A percentile compares a stretch with the other conserved stretches of the same genome.
phyloP scores from a whole-genome alignment of 2,329 filamentous ascomycete genomes.

The Xylariaceae sp. region DNA sequence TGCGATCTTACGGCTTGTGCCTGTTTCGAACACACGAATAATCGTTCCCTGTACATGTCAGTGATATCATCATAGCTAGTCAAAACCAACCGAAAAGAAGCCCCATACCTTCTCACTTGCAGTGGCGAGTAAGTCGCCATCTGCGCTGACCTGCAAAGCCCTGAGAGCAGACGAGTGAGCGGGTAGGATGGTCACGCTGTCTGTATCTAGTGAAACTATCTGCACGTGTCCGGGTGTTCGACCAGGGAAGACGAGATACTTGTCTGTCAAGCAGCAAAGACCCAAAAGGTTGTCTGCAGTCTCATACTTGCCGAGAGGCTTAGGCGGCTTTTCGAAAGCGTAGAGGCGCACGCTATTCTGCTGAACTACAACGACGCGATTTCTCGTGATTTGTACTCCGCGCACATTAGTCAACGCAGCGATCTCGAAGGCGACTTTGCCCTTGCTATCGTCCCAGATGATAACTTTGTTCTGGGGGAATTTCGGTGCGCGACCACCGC shows the following conservation, averaged over 20 bases:
- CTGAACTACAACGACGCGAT: constrained; percentile 76
- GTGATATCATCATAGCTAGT: too few relatives aligned
- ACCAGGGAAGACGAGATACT: constrained; percentile 81
- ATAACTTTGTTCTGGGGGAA: constrained; percentile 88
- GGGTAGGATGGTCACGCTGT: constrained; percentile 88
- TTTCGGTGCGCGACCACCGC: constrained; percentile 80
- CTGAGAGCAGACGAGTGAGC: constrained; percentile 79
- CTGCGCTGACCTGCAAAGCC: constrained; percentile 74
- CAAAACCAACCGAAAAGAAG: neutral
- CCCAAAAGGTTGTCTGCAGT: constrained; percentile 83
- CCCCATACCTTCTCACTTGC: constrained; percentile 71
- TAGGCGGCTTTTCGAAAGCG: constrained; percentile 69
- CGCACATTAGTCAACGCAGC: constrained; percentile 78
- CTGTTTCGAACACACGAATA: constrained; percentile 79
- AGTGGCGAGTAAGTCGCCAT: constrained; percentile 80
- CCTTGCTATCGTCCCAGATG: constrained; percentile 87
- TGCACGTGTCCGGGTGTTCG: constrained; percentile 85
- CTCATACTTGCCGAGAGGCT: constrained; percentile 72
- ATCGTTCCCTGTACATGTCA: constrained; percentile 65
- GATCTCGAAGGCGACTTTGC: constrained; percentile 70
- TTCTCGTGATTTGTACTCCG: constrained; percentile 72
- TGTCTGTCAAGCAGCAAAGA: constrained; percentile 72
- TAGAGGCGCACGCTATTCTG: constrained; percentile 81
- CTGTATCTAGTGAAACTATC: constrained; percentile 72
- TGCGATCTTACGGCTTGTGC: constrained; percentile 73